Evolutionary conservation across 129 eudicot species (phyloP).

Genomic region (Ambrosia artemisiifolia): DNA sequence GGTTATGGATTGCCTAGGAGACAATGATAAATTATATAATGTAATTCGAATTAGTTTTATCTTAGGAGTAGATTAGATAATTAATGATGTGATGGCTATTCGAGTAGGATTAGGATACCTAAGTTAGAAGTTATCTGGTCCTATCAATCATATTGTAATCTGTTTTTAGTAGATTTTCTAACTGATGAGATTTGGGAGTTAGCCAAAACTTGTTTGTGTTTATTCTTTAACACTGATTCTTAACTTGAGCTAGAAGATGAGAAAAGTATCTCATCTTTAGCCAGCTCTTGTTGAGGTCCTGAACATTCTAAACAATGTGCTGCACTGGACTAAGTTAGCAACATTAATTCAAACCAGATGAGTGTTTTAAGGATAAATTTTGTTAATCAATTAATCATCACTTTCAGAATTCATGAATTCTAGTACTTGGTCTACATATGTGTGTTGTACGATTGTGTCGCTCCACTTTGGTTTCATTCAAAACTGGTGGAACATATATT

Average conservation of each 20-base stretch:
- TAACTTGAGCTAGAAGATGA: background rate
- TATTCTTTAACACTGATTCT: too few relatives aligned
- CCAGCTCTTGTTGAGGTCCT: background rate
- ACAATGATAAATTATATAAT: too few relatives aligned
- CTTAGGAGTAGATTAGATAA: too few relatives aligned
- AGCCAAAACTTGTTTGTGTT: too few relatives aligned
- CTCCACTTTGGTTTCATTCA: slow-evolving; percentile 14
- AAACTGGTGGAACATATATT: background rate
- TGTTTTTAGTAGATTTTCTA: too few relatives aligned
- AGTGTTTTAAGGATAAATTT: background rate
- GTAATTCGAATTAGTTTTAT: too few relatives aligned
- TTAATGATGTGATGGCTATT: too few relatives aligned
- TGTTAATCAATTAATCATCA: background rate
- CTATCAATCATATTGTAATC: too few relatives aligned
- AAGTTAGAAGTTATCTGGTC: too few relatives aligned
- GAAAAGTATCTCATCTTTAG: background rate
- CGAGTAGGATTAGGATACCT: too few relatives aligned
- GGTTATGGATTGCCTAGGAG: too few relatives aligned
- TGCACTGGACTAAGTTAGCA: background rate
- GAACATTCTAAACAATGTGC: slow-evolving; percentile 3
- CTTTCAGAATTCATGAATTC: background rate
- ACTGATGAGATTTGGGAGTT: too few relatives aligned
- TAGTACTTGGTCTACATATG: background rate
- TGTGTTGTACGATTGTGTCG: background rate
- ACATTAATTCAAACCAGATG: slow-evolving; percentile 6